Evolutionary conservation across 768 basidiomycete genomes (phyloP).

Genomic region (Podaxis mareebaensis): DNA sequence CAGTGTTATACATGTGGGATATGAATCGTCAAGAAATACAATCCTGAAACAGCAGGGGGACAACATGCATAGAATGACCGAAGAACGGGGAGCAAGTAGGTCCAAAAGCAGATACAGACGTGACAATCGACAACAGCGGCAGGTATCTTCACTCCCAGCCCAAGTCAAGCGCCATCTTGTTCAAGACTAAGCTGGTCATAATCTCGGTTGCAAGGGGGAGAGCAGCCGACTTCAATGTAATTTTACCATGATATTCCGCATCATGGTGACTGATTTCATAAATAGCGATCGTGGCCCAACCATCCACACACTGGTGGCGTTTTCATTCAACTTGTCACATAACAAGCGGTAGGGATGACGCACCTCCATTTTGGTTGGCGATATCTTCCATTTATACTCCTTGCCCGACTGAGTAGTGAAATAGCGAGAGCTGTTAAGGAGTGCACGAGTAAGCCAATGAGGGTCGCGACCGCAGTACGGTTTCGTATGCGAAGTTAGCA

Average conservation of each 20-base stretch:
- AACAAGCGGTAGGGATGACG: slow-evolving; percentile 18
- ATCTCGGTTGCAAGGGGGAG: slow-evolving; percentile 74
- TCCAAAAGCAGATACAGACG: neutral
- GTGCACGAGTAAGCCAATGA: slow-evolving; percentile 5
- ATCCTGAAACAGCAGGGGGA: slow-evolving; percentile 15
- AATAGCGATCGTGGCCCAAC: slow-evolving; percentile 57
- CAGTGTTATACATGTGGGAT: slow-evolving; percentile 4
- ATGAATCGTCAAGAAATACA: slow-evolving; percentile 15
- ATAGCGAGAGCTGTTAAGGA: slow-evolving; percentile 60
- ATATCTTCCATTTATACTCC: slow-evolving; percentile 77
- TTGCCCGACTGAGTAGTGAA: slow-evolving; percentile 70
- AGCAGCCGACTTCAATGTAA: slow-evolving; percentile 59
- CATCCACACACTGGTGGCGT: slow-evolving; percentile 58
- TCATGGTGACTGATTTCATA: slow-evolving; percentile 67
- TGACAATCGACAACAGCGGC: slow-evolving; percentile 10
- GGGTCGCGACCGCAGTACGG: slow-evolving; percentile 1
- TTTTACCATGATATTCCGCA: slow-evolving; percentile 57
- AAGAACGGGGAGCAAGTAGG: neutral
- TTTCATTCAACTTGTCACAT: neutral
- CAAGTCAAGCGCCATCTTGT: slow-evolving; percentile 65
- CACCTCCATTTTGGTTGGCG: slow-evolving; percentile 67
- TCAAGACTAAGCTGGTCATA: slow-evolving; percentile 71
- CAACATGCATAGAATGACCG: slow-evolving; percentile 13
- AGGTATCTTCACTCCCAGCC: slow-evolving; percentile 43
- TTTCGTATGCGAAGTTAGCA: slow-evolving; percentile 16